Evolutionary conservation across 331 rosid genomes (phyloP), one percentile per base, ranked within the genome.

Genomic region (Acacia concinna): DNA sequence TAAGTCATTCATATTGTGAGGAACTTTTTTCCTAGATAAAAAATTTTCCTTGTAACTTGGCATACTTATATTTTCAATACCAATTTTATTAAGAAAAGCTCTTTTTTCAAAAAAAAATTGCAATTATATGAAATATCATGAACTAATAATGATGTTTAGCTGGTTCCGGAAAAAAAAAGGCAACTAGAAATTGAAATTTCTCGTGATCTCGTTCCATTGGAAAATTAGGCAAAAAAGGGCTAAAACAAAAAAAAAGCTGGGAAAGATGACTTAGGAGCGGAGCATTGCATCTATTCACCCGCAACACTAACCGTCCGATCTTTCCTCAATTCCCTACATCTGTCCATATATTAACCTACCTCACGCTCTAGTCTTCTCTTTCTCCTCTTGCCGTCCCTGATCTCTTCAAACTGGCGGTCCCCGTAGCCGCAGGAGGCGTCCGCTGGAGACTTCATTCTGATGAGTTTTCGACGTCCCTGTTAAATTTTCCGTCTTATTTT

Each of bases 231-330:
- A 10, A 25, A 8, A 9, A 23, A 13, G n/a, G n/a, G n/a, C n/a
- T n/a, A 13, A 59, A 59, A 9, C 6, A 3, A 0, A 7, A 8
- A 21, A 10, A 8, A 8, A 0, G 1, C 0, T 4, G 6, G 18
- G 15, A 3, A 15, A 37, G 40, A 23, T 43, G 57, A 23, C 73
- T 68, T 68, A 54, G 54, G 1, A 62, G 31, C 0, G 4, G 40
- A 35, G 25, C 8, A 3, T 20, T 35, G 47, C 4, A 66, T n/a
- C 1, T 12, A 43, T 25, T 41, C 23, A 25, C 23, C 4, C 56
- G 6, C 37, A 43, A 23, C 21, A 13, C 37, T 54, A 43, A 41
- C 74, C 74, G 74, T 69, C 74, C 37, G 74, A 69, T 69, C 37
- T 43, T 68, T 31, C 28, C 47, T 66, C 44, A 34, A 3, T 10